phyloP scores from a whole-genome alignment of 2,329 filamentous ascomycete genomes.

The Zymoseptoria passerinii region DNA sequence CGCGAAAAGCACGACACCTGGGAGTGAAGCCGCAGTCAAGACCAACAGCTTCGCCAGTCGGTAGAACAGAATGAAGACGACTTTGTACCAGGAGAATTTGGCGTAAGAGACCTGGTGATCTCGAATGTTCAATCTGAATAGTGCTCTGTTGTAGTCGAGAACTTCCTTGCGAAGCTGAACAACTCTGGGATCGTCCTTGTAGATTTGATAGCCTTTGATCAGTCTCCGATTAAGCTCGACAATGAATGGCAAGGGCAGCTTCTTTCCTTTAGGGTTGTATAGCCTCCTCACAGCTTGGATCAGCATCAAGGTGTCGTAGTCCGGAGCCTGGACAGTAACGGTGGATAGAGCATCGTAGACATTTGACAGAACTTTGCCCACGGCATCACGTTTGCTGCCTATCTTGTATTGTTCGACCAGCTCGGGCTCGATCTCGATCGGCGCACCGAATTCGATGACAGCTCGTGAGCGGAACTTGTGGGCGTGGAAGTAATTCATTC shows the following conservation, averaged over 20 bases:
- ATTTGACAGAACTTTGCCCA: constrained; percentile 73
- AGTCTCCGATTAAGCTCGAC: constrained; percentile 90
- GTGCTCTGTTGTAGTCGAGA: constrained; percentile 75
- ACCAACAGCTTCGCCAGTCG: constrained; percentile 68
- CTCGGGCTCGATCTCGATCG: constrained; percentile 74
- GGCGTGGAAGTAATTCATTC: constrained; percentile 99
- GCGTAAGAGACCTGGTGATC: constrained; percentile 95
- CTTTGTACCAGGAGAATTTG: constrained; percentile 67
- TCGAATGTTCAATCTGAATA: constrained; percentile 76
- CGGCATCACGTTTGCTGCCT: constrained; percentile 77
- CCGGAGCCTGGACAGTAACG: constrained; percentile 84
- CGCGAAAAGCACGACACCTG: constrained; percentile 77
- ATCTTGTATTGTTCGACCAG: constrained; percentile 77
- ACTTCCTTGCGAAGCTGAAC: constrained; percentile 66
- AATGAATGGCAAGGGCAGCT: constrained; percentile 81
- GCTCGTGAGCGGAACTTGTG: constrained; percentile 97
- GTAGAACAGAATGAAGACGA: constrained; percentile 70
- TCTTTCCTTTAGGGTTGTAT: constrained; percentile 91
- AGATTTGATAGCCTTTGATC: constrained; percentile 82
- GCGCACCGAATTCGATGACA: constrained; percentile 88
- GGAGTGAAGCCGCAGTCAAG: constrained; percentile 72
- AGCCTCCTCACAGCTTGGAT: constrained; percentile 89
- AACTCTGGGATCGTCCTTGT: constrained; percentile 84
- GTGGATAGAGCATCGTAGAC: constrained; percentile 78
- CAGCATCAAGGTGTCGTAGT: constrained; percentile 94